These are phyloP conservation scores for Cyclospora cayetanensis DNA, from an alignment of 169 alveolate genomes.

Conservation along the genomic window DNA sequence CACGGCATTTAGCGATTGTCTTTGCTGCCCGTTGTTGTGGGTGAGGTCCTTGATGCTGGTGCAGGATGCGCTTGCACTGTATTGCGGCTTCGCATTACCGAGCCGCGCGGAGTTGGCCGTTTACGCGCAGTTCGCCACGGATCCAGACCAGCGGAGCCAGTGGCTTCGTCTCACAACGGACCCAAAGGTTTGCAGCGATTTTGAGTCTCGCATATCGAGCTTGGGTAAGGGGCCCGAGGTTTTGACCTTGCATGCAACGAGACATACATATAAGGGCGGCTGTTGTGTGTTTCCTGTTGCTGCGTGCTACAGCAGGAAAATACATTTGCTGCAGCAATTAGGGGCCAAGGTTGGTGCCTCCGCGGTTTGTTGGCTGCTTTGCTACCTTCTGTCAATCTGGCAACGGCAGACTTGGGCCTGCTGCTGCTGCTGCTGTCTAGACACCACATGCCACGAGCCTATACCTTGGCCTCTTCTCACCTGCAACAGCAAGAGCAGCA, in stretches of 20 bases:
- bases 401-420: too few relatives aligned
- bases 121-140: neutral
- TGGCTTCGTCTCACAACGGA: neutral
- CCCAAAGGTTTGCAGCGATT: neutral
- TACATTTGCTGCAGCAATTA: neutral
- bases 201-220: conserved; percentile 5
- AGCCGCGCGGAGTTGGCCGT: neutral
- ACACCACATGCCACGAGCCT: too few relatives aligned
- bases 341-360: too few relatives aligned
- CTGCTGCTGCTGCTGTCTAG: conserved; percentile 33
- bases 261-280: neutral
- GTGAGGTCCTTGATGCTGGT: neutral
- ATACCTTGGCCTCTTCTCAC: too few relatives aligned
- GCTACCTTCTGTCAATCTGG: too few relatives aligned
- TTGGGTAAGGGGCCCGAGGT: conserved; percentile 1
- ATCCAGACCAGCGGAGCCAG: neutral
- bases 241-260: neutral
- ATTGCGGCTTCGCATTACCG: neutral
- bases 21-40: neutral
- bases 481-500: too few relatives aligned
- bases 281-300: neutral
- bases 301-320: neutral
- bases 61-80: neutral
- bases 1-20: too few relatives aligned
- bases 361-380: too few relatives aligned